phyloP scores from a whole-genome alignment of 2,329 filamentous ascomycete species.

The Cadophora malorum region DNA sequence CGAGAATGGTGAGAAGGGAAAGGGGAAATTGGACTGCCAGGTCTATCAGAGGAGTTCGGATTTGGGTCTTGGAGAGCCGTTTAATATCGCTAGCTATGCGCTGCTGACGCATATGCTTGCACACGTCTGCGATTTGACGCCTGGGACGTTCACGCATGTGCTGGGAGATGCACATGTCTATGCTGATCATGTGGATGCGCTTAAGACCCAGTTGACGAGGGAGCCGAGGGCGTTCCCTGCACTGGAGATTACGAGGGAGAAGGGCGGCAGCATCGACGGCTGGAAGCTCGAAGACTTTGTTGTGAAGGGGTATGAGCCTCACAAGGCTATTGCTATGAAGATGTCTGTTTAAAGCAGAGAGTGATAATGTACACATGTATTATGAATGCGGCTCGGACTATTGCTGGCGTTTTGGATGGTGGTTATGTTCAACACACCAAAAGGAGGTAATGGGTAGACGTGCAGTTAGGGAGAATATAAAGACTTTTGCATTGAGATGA shows the following conservation, averaged over 20 bases:
- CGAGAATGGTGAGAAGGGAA: constrained; percentile 48
- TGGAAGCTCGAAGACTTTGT: constrained; percentile 91
- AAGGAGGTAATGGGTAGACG: too few relatives aligned
- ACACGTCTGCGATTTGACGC: constrained; percentile 81
- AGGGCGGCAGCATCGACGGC: constrained; percentile 81
- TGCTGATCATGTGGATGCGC: constrained; percentile 86
- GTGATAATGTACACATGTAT: not conserved
- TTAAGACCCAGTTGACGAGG: constrained; percentile 79
- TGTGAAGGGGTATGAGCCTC: constrained; percentile 86
- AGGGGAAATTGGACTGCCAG: constrained; percentile 82
- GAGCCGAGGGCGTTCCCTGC: constrained; percentile 83
- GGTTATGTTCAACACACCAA: not conserved
- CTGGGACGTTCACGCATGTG: constrained; percentile 88
- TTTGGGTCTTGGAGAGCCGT: constrained; percentile 93
- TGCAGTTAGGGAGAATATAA: too few relatives aligned
- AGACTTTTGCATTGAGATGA: too few relatives aligned
- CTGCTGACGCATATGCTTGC: constrained; percentile 95
- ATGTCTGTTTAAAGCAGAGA: constrained; percentile 77
- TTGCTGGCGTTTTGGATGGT: constrained; percentile 8
- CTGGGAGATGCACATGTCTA: constrained; percentile 99
- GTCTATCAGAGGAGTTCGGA: constrained; percentile 95
- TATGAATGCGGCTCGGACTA: not conserved
- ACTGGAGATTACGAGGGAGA: constrained; percentile 72
- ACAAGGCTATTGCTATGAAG: constrained; percentile 95
- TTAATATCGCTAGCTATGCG: constrained; percentile 96